Evolutionary conservation across 352 stramenopile species (phyloP), one percentile per base, ranked within the genome.

Genomic region (Pythium folliculosum): DNA sequence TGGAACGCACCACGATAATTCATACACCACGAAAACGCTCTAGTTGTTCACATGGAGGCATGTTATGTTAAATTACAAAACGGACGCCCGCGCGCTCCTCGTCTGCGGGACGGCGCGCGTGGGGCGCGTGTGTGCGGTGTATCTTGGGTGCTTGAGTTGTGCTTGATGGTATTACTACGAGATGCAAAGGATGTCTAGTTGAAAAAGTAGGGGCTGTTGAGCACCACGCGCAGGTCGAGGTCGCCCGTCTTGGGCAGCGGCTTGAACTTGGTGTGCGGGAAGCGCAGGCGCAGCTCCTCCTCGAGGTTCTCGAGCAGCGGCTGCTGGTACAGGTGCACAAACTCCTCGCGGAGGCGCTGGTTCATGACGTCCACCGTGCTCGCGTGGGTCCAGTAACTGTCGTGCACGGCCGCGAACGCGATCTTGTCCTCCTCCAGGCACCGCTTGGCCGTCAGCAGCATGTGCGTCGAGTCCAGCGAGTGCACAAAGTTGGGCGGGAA

Each of bases 401-500:
- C 98, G 77, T 99, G 98, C 47, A 99, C 98, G 27, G 97, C 97
- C 5, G 97, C 96, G 76, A 99, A 99, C 37, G 87, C 77, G 59
- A 95, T 91, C 56, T 95, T 81, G 61, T 99, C 86, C 7, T 92
- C 84, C 44, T 91, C 84, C 2, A 94, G 71, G 81, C 98, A 99
- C 63, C 97, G 93, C 14, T 96, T 76, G 13, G 96, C 94, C 37
- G 98, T 99, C 84, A 99, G 88, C 58, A 99, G 86, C 97, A 99
- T 99, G 81, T 99, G 98, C 16, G 97, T 99, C 45, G 96, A 99
- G 76, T 99, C 98, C 19, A 99, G 80, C 13, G 97, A 99, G 78
- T 99, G 98, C 17, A 99, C 95, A 77, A 98, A 99, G 77, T 99
- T 99, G 14, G 98, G 97, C 64, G 98, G 97, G 77, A 99, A 99